Evolutionary conservation across 1,284 basidiomycete species (phyloP), one percentile per base, ranked within the genome.

Genomic region (Anthracocystis walkeri): DNA sequence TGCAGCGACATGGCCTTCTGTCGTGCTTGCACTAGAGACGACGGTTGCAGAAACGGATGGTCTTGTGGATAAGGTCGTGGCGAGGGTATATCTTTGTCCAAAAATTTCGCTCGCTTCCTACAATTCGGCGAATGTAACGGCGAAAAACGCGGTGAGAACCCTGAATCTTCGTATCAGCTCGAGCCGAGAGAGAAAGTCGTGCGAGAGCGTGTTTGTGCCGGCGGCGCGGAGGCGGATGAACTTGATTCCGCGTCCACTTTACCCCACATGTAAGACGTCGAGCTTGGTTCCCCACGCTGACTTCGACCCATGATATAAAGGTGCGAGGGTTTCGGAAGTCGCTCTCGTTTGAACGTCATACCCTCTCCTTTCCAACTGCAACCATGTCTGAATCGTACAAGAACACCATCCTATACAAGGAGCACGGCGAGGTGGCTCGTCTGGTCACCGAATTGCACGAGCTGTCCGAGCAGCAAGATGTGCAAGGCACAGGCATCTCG

Each of bases 371-470:
- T 25, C 12, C 23, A 18, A 27, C 6, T 27, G 48, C 44, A 8
- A 61, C 16, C 60, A 69, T 69, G 66, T 41, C 60, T 27, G 49
- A 29, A 20, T 41, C 48, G 23, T 63, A 59, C 56, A 48, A 46
- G 20, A 38, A 58, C 7, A 59, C 60, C 42, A 63, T 63, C 60
- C 66, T 69, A 16, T 63, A 64, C 50, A 27, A 33, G 7, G 49
- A 52, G 41, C 51, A 68, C 27, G 60, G 60, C 8, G 55, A 53
- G 7, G 62, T 53, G 7, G 68, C 68, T 3, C 48, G 57, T 23
- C 62, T 71, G 8, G 62, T 71, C 18, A 71, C 53, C n/a, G 38
- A 61, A 29, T 59, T 72, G n/a, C 63, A 72, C 50, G 55, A 41
- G 33, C 58, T 55, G 12, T 72, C 69, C 23, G 58, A 65, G 52